Base-by-base conservation (phyloP, 768 basidiomycete species). In the Phylloporus sp. region DNA sequence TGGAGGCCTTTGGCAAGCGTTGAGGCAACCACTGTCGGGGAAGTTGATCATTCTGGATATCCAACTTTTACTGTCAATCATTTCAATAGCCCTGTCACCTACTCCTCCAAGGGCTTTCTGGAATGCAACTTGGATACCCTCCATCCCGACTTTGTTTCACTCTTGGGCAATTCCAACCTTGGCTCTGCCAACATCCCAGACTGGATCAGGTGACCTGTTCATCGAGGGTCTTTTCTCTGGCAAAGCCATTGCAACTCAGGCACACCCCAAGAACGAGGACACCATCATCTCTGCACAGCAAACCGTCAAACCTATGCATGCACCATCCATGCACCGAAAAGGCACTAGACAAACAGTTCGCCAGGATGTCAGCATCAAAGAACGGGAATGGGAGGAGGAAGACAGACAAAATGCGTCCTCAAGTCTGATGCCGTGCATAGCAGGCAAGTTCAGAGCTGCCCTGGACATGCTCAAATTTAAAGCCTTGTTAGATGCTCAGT, bases 221-320 rank as follows among this genome's bases (percentile, higher is more conserved):
- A 81, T 97, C 43, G 89, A 91, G 55, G 88, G 87, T 8, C 72
- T 99, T 8, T 98, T 97, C 71, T 86, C 86, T 0, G 82, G 76
- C 34, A 92, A 91, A 64, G 86, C 87, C 3, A 93, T 99, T 56
- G 91, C 93, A 0, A 95, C 91, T 0, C 86, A 93, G 63, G 89
- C 86, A 0, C 94, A 97, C 63, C 94, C 95, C 0, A 76, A 86
- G 55, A 87, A 95, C 61, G 93, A 97, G 61, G 94, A 95, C 46
- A 97, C 94, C 0, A 95, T 97, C 54, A 94, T 97, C 15, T 82
- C 93, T 6, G 94, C 92, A 0, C 92, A 94, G 64, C 94, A 97
- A 66, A 84, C 85, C 31, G 85, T 93, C 58, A 93, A 95, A 70
- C 95, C 95, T 0, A 91, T 95, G 85, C 84, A 95, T 12, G 84